Conservation (phyloP, 345 rosid genomes). For the Zanthoxylum bungeanum region DNA sequence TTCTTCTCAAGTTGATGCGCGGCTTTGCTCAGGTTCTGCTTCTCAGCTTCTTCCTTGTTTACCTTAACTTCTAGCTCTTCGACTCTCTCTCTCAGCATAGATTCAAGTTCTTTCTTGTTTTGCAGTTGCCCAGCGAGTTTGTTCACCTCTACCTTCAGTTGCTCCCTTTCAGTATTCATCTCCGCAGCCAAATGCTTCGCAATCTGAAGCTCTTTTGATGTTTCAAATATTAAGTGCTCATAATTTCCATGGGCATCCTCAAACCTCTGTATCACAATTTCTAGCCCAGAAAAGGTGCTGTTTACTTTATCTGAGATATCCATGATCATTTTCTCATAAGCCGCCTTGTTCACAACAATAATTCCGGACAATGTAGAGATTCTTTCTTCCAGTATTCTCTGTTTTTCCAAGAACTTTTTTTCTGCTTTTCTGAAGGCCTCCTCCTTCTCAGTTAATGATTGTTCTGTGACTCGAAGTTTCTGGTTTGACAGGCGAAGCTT, state of each 20-base stretch:
- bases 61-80: constrained; percentile 43
- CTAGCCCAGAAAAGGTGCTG: constrained; percentile 34
- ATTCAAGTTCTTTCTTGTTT: constrained; percentile 32
- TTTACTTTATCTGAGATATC: constrained; percentile 41
- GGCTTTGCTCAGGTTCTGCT: constrained; percentile 37
- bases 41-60: constrained; percentile 50
- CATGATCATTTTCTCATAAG: constrained; percentile 42
- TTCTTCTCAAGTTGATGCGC: constrained; percentile 35
- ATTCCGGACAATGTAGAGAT: constrained; percentile 29
- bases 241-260: constrained; percentile 38
- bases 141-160: constrained; percentile 31
- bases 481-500: constrained; percentile 89
- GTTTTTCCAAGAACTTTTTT: constrained; percentile 61
- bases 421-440: constrained; percentile 57
- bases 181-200: constrained; percentile 48
- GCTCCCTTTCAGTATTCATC: constrained; percentile 33
- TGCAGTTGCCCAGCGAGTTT: constrained; percentile 35
- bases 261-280: constrained; percentile 34
- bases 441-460: constrained; percentile 71
- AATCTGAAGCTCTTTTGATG: constrained; percentile 35
- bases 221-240: constrained; percentile 35
- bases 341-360: constrained; percentile 35
- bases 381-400: constrained; percentile 54
- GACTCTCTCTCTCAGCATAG: constrained; percentile 26
- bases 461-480: constrained; percentile 88